Evolutionary conservation across 2,329 filamentous ascomycete genomes (phyloP).

Genomic region (Neurospora crassa): DNA sequence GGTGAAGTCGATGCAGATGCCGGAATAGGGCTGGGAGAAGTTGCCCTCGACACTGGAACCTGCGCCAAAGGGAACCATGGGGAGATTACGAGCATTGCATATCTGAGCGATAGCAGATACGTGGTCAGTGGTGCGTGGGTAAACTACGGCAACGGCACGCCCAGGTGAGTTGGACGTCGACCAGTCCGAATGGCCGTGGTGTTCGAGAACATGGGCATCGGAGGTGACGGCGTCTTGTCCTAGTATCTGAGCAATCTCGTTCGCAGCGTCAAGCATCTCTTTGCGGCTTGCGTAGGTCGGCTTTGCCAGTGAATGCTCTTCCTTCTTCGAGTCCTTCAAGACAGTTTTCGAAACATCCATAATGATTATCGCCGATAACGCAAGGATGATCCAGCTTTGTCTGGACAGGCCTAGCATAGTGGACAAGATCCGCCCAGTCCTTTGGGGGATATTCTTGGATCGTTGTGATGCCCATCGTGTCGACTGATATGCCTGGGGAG

Average conservation of each 20-base stretch:
- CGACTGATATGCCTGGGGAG: background rate
- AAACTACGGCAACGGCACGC: slow-evolving; percentile 55
- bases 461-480: background rate
- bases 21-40: slow-evolving; percentile 56
- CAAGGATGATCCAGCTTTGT: background rate
- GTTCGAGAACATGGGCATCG: slow-evolving; percentile 52
- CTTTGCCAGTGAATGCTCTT: background rate
- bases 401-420: background rate
- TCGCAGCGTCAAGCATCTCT: slow-evolving; percentile 36
- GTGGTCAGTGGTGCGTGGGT: slow-evolving; percentile 54
- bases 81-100: slow-evolving; percentile 53
- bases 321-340: background rate
- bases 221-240: slow-evolving; percentile 53
- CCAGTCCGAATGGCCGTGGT: slow-evolving; percentile 63
- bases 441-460: background rate
- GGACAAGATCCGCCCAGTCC: background rate
- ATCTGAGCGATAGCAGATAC: slow-evolving; percentile 53
- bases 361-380: background rate
- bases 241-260: slow-evolving; percentile 40
- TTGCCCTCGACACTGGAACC: slow-evolving; percentile 64
- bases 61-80: slow-evolving; percentile 65
- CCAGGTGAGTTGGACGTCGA: slow-evolving; percentile 56
- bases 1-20: slow-evolving; percentile 60
- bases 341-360: background rate
- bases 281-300: slow-evolving; percentile 11